phyloP scores from a whole-genome alignment of 768 basidiomycete genomes.

The Leccinum broughii region DNA sequence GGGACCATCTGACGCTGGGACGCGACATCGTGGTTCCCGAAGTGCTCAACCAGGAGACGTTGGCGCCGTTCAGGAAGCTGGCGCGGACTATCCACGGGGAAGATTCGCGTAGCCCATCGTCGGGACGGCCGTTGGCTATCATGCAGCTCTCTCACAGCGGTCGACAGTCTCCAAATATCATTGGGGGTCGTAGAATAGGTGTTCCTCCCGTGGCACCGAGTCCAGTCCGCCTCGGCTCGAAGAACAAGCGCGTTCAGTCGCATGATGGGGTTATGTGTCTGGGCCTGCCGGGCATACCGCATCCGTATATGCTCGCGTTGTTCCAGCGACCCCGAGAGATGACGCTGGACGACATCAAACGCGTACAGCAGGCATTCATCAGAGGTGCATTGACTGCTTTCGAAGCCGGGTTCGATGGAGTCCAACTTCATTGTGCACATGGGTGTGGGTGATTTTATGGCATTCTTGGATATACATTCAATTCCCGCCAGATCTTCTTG shows the following conservation, averaged over 20 bases:
- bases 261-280: slow-evolving; percentile 5
- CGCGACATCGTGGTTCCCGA: slow-evolving; percentile 67
- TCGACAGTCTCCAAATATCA: slow-evolving; percentile 74
- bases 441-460: slow-evolving; percentile 59
- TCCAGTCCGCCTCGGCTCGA: slow-evolving; percentile 48
- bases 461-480: background rate
- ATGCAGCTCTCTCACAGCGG: slow-evolving; percentile 86
- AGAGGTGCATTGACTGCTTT: slow-evolving; percentile 64
- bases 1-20: slow-evolving; percentile 65
- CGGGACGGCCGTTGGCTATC: slow-evolving; percentile 47
- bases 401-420: slow-evolving; percentile 78
- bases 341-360: slow-evolving; percentile 57
- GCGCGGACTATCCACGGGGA: slow-evolving; percentile 51
- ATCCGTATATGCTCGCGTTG: slow-evolving; percentile 38
- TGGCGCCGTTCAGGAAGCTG: slow-evolving; percentile 52
- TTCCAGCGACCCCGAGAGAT: slow-evolving; percentile 69
- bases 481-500: slow-evolving; percentile 59
- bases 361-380: slow-evolving; percentile 62
- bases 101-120: slow-evolving; percentile 8
- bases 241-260: slow-evolving; percentile 7
- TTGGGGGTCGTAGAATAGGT: slow-evolving; percentile 67
- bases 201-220: slow-evolving; percentile 71
- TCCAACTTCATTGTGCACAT: slow-evolving; percentile 84
- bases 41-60: slow-evolving; percentile 39
- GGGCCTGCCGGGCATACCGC: slow-evolving; percentile 12